phyloP scores from a whole-genome alignment of 345 rosid species.

The Carallia pectinifolia region DNA sequence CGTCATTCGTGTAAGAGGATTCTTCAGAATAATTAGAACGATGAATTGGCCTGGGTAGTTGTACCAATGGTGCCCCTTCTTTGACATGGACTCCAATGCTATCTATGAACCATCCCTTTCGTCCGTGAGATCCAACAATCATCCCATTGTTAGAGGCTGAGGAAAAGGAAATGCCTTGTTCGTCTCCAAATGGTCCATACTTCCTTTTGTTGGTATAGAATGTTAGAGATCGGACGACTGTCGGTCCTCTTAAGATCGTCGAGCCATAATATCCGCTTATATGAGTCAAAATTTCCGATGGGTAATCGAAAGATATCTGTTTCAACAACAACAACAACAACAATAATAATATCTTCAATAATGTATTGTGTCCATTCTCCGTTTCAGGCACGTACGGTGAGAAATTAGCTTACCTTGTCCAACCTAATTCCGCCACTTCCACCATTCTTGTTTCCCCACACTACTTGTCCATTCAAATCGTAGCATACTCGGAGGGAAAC shows the following conservation, averaged over 20 bases:
- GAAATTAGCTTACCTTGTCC: slow-evolving; percentile 19
- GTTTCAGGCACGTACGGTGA: not conserved
- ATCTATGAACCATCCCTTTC: slow-evolving; percentile 21
- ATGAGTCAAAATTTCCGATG: slow-evolving; percentile 26
- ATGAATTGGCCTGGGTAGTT: not conserved
- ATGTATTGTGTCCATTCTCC: not conserved
- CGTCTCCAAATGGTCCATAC: slow-evolving; percentile 37
- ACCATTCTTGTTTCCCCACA: slow-evolving; percentile 31
- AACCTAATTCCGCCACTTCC: slow-evolving; percentile 21
- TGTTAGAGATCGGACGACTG: slow-evolving; percentile 20
- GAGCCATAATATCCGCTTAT: slow-evolving; percentile 32
- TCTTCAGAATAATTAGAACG: not conserved
- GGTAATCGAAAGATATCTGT: slow-evolving; percentile 27
- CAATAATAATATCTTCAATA: too few species aligned
- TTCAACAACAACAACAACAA: not conserved
- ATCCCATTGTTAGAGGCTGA: slow-evolving; percentile 17
- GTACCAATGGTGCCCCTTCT: not conserved
- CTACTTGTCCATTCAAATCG: slow-evolving; percentile 26
- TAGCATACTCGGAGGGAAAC: slow-evolving; percentile 25
- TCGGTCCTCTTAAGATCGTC: slow-evolving; percentile 17
- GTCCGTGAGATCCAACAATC: slow-evolving; percentile 31
- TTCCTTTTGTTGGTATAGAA: slow-evolving; percentile 27
- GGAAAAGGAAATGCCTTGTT: slow-evolving; percentile 25
- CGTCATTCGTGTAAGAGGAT: not conserved
- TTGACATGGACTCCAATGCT: slow-evolving; percentile 30